Evolutionary conservation across 805 yeast genomes (phyloP).

Genomic region (Cyberlindnera japonica): DNA sequence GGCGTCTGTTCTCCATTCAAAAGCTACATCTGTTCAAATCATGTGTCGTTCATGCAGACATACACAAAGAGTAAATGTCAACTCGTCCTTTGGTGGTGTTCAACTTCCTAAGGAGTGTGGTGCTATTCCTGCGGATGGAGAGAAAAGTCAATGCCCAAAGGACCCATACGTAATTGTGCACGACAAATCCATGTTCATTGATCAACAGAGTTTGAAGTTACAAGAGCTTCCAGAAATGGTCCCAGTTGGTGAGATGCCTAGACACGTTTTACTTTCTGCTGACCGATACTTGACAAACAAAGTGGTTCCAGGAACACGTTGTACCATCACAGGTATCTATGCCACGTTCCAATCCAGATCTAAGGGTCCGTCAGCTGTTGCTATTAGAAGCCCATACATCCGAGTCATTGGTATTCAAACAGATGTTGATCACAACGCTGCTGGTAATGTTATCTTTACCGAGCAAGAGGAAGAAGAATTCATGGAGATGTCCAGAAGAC

Average conservation of each 20-base stretch:
- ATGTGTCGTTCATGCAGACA: conserved; percentile 89
- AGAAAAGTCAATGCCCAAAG: conserved; percentile 66
- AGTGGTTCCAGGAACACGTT: conserved; percentile 93
- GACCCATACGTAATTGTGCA: conserved; percentile 94
- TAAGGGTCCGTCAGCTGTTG: conserved; percentile 60
- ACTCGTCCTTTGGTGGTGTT: conserved; percentile 67
- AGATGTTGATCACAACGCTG: conserved; percentile 68
- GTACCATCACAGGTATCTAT: conserved; percentile 88
- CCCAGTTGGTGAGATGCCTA: conserved; percentile 98
- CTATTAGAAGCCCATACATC: conserved; percentile 89
- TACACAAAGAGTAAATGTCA: conserved; percentile 58
- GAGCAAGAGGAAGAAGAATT: conserved; percentile 96
- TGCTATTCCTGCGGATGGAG: conserved; percentile 50
- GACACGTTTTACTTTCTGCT: conserved; percentile 82
- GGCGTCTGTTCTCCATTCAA: conserved; percentile 81
- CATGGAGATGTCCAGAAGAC: conserved; percentile 71
- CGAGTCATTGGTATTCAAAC: conserved; percentile 83
- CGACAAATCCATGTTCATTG: conserved; percentile 89
- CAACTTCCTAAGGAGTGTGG: conserved; percentile 66
- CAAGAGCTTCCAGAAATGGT: conserved; percentile 99
- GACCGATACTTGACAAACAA: conserved; percentile 87
- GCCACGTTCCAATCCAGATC: conserved; percentile 81
- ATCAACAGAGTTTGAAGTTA: conserved; percentile 88
- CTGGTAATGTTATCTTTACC: conserved; percentile 59
- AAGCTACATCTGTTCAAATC: conserved; percentile 79